These are phyloP conservation scores for Exophiala sideris DNA, from an alignment of 2,329 filamentous ascomycete species.

Conservation along the genomic window DNA sequence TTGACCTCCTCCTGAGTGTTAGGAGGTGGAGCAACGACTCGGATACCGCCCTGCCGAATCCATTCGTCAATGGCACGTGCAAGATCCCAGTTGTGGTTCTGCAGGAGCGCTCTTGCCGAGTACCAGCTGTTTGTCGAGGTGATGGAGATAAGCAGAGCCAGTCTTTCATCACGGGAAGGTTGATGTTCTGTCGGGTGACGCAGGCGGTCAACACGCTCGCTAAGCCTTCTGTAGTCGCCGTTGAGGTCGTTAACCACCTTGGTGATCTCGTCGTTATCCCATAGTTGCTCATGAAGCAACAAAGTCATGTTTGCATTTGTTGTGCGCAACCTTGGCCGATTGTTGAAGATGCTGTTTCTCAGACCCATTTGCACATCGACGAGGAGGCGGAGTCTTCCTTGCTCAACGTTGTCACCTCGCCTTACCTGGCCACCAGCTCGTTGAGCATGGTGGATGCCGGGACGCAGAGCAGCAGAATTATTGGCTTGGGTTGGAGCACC, in stretches of 20 bases:
- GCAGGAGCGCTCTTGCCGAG: not conserved
- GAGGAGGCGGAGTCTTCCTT: not conserved
- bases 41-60: slow-evolving; percentile 34
- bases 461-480: too few species aligned
- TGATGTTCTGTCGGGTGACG: not conserved
- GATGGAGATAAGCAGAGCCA: slow-evolving; percentile 14
- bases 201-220: not conserved
- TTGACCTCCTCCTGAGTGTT: not conserved
- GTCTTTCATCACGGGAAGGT: slow-evolving; percentile 1
- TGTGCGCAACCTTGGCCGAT: not conserved
- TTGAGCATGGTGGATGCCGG: not conserved
- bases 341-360: not conserved
- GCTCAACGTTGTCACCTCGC: not conserved
- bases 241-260: not conserved
- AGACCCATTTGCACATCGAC: not conserved
- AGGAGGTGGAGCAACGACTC: not conserved
- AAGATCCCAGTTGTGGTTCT: slow-evolving; percentile 10
- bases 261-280: not conserved
- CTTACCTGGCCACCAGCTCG: not conserved
- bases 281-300: not conserved
- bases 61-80: slow-evolving; percentile 78
- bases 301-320: slow-evolving; percentile 3
- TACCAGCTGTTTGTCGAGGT: slow-evolving; percentile 12
- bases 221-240: not conserved
- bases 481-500: not conserved